Base-by-base conservation (phyloP, 305 asterid species). In the Caryopteris hybrid region DNA sequence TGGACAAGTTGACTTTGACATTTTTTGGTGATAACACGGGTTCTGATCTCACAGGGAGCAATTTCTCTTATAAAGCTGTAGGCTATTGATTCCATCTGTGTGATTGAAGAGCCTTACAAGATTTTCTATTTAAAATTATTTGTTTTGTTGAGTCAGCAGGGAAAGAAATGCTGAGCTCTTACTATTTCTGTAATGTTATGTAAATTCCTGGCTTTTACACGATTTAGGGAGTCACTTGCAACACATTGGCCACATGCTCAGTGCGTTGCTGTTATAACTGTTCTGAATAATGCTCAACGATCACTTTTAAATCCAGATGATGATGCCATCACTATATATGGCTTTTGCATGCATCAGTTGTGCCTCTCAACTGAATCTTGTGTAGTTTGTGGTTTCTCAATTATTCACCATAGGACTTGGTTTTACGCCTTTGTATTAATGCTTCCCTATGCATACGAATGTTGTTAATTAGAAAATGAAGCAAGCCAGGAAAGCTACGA, bases 401-500 rank as follows among this genome's bases (percentile, higher is more conserved):
- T 71, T 61, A 33, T 34, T 53, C 51, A 51, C 50, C 53, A 53
- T 50, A 25, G 52, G 65, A 50, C 12, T 70, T 73, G 52, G 65
- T 76, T 75, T 66, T 36, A 17, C 72, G 51, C 71, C 57, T 52
- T 58, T 64, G 33, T 65, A 43, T 43, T 63, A 27, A 77, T 73
- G 60, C 58, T 61, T 61, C 67, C 39, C 46, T 68, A 53, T 65
- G 61, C 43, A 22, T 75, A 57, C 48, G 12, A 65, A 69, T 63
- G 61, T 69, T 70, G 43, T 61, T 72, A 62, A 18, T 64, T 69
- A 86, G 96, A 72, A 71, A 70, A 66, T 56, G 96, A 83, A 71
- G 79, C 73, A 66, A 73, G 70, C 38, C 75, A 84, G 65, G 76
- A 63, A 23, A 70, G 72, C 68, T 92, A 86, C 56, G 95, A 92